Percentiles rank a stretch among this genome's conserved stretches.
phyloP scores from a whole-genome alignment of 345 rosid genomes.

The Aquilaria malaccensis region DNA sequence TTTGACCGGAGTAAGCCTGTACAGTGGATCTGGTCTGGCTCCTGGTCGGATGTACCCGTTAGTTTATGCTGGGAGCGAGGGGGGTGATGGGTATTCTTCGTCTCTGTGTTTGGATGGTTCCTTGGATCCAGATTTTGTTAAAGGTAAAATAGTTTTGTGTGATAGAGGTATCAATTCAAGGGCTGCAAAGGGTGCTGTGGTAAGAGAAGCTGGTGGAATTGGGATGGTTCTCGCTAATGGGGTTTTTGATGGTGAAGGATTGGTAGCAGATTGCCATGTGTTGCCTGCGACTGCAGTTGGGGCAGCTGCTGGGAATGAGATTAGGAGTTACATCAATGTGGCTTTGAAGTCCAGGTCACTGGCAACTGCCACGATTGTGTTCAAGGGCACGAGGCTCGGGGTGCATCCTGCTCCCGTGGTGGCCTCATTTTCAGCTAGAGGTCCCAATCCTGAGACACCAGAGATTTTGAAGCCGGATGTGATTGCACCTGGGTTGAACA shows the following conservation, averaged over 20 bases:
- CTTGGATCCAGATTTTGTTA: conserved; percentile 47
- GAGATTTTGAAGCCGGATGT: conserved; percentile 83
- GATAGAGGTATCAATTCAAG: conserved; percentile 87
- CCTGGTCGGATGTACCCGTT: conserved; percentile 57
- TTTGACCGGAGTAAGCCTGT: conserved; percentile 61
- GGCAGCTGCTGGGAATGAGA: conserved; percentile 56
- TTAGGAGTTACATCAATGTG: conserved; percentile 48
- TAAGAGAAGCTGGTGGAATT: conserved; percentile 68
- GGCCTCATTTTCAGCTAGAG: conserved; percentile 84
- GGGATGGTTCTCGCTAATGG: conserved; percentile 95
- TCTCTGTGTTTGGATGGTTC: conserved; percentile 84
- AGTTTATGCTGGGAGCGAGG: conserved; percentile 65
- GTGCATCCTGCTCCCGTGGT: conserved; percentile 84
- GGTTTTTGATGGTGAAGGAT: conserved; percentile 80
- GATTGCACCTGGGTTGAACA: conserved; percentile 88
- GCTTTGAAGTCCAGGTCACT: conserved; percentile 36
- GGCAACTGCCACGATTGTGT: conserved; percentile 66
- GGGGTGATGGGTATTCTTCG: conserved; percentile 64
- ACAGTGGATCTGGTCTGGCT: conserved; percentile 51
- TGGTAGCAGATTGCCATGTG: conserved; percentile 88
- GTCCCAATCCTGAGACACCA: conserved; percentile 75
- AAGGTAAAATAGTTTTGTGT: conserved; percentile 73
- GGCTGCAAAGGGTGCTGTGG: conserved; percentile 83
- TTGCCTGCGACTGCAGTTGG: conserved; percentile 79
- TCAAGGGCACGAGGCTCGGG: conserved; percentile 63